Base-by-base conservation (phyloP, 2,329 filamentous ascomycete species). In the Fusarium sp. region DNA sequence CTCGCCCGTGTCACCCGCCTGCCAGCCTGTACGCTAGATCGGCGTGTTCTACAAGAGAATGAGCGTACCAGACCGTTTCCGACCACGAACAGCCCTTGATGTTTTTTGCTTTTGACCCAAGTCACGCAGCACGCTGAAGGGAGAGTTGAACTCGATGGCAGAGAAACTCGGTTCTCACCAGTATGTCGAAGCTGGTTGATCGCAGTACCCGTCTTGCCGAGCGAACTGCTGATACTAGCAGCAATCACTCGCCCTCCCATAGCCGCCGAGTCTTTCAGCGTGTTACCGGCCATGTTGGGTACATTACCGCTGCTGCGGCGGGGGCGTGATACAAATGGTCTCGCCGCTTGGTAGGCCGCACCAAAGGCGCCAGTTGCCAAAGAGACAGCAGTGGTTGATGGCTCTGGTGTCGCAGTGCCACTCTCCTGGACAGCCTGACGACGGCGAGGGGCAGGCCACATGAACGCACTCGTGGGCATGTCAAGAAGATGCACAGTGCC, bases 401-500 rank as follows among this genome's bases (percentile, higher is more conserved):
- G 79, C 45, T 89, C 86, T 5, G 86, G 77, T 8, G 81, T 75
- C 13, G 86, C 82, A 15, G 82, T 79, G 14, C 80, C 78, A 19
- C 79, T 78, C 37, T 87, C 83, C 61, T 78, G 80, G 37, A 74
- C 74, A 51, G 79, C 81, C 62, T 78, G 79, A 60, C 84, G 82
- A 53, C 85, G 83, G 39, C 87, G 85, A 41, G 89, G 90, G 24
- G 94, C 92, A 40, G 94, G 94, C 94, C 94, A 97, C 69, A 92
- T 89, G 72, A 94, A 95, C 6, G 93, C 92, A 66, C 89, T 92
- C 45, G 88, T 85, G 10, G 94, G 93, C 78, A 98, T 87, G 70
- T 97, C 92, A 68, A 97, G 90, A 43, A 98, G 87, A 79, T 99
- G 96, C 13, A 97, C 90, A 10, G 96, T 99, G n/a, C 95, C 94